Conservation (phyloP, 1,139 yeast genomes). For the Debaryomyces sp. region DNA sequence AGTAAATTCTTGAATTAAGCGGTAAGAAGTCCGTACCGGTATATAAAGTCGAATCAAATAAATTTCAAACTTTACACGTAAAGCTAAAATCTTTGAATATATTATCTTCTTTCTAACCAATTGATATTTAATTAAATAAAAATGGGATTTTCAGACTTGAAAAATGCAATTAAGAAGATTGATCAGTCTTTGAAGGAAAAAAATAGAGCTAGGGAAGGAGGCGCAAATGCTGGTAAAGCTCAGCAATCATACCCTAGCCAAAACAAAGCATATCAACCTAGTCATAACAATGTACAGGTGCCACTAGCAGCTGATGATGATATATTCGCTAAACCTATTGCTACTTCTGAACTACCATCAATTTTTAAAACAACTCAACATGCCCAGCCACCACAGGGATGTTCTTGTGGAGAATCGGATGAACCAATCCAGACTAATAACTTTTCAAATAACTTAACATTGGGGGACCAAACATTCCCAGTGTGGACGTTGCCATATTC, state of each 20-base stretch:
- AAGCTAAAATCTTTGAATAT: no score
- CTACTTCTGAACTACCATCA: conserved; percentile 30
- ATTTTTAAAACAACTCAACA: conserved; percentile 27
- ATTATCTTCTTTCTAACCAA: not conserved
- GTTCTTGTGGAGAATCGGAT: conserved; percentile 21
- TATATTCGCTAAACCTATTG: conserved; percentile 27
- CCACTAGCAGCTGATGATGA: conserved; percentile 9
- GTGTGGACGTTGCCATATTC: conserved; percentile 53
- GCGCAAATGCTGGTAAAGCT: not conserved
- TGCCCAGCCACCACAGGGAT: conserved; percentile 36
- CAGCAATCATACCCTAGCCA: conserved; percentile 9
- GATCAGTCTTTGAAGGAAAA: conserved; percentile 15
- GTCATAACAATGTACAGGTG: not conserved
- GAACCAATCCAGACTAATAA: conserved; percentile 49
- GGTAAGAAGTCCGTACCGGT: not conserved
- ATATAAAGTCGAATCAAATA: not conserved
- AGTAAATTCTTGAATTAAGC: not conserved
- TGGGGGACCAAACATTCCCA: conserved; percentile 50
- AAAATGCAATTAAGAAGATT: conserved; percentile 27
- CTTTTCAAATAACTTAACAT: conserved; percentile 44
- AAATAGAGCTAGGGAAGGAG: not conserved
- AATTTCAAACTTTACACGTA: not conserved
- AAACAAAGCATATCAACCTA: not conserved
- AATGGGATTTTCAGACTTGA: conserved; percentile 34
- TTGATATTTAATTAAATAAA: not conserved